Evolutionary conservation across 2,329 filamentous ascomycete genomes (phyloP), one percentile per base, ranked within the genome.

Genomic region (Tolypocladium sp.): DNA sequence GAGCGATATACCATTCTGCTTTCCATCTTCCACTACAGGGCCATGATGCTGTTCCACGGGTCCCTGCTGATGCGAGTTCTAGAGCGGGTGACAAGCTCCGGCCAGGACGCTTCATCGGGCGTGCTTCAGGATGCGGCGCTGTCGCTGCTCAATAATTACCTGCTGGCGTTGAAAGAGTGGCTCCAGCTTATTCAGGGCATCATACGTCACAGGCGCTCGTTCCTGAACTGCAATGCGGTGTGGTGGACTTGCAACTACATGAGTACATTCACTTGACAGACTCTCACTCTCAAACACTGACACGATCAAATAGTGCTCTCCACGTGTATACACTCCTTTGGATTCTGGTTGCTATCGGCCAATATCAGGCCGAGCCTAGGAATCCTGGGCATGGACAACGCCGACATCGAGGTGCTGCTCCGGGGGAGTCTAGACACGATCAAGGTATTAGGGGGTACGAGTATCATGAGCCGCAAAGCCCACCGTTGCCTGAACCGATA

Each of bases 231-330:
- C 17, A 70, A 70, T 53, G 67, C 66, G 1, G 60, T 65, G 17
- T 71, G 69, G 69, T 71, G 69, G 69, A 63, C 65, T n/a, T 69
- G 67, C 57, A 71, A 71, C 56, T 71, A 69, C 49, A 65, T 63
- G 58, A 62, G 69, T 70, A 62, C 56, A 67, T 63, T 20, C 12
- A 22, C 25, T 7, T 2, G 15, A 20, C 27, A 33, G 15, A 5
- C n/a, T 46, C 13, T 13, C n/a, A 25, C 17, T 5, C 22, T 30
- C 3, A 40, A 17, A 17, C 13, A 25, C 57, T 22, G 25, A 41
- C 33, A 15, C 6, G 8, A 12, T 10, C 22, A n/a, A 8, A 10
- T 41, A 70, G 68, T 64, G 33, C 62, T 70, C 0, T 68, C 68
- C 4, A 64, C 65, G n/a, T 67, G 63, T 22, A 63, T 70, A 17